These are phyloP conservation scores for Penicillium paradoxum DNA, from an alignment of 495 filamentous ascomycete genomes.

Conservation along the genomic window DNA sequence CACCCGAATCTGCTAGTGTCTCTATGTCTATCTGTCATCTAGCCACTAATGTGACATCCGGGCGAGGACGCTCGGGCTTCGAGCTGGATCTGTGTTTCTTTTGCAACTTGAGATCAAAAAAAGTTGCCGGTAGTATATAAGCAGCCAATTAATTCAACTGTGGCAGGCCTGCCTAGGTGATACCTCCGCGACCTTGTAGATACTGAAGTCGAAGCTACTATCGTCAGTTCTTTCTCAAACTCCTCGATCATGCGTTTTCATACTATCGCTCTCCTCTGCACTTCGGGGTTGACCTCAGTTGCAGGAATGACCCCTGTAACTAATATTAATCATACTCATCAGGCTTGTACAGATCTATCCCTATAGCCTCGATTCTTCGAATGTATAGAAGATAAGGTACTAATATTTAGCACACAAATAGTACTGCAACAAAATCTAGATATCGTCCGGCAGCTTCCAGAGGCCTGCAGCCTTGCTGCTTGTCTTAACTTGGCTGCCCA, in stretches of 20 bases:
- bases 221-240: neutral
- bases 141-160: neutral
- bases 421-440: conserved; percentile 12
- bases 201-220: neutral
- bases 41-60: neutral
- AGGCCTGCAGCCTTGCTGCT: conserved; percentile 16
- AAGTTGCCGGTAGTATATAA: neutral
- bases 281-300: conserved; percentile 8
- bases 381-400: neutral
- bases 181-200: neutral
- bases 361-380: neutral
- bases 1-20: neutral
- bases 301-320: neutral
- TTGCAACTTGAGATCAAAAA: neutral
- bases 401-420: neutral
- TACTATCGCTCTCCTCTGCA: conserved; percentile 5
- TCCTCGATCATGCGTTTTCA: conserved; percentile 14
- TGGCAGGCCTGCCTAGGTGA: neutral
- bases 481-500: conserved; percentile 18
- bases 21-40: neutral
- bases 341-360: neutral
- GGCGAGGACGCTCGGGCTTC: neutral
- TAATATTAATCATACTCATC: neutral
- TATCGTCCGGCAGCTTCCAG: conserved; percentile 13
- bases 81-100: neutral